Evolutionary conservation across 306 rosid species (phyloP).

Genomic region (Pyrus bretschneideri): DNA sequence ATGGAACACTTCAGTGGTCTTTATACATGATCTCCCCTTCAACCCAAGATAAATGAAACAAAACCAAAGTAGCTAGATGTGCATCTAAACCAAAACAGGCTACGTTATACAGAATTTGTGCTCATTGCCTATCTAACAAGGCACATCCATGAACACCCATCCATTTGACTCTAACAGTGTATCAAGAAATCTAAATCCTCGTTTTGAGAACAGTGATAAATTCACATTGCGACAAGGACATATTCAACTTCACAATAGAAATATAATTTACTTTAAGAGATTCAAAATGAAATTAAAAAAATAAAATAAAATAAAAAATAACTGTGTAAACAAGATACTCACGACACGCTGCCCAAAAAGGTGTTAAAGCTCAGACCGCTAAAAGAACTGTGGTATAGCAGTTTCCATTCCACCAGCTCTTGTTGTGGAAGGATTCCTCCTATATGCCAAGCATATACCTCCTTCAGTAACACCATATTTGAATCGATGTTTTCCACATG

Average conservation of each 20-base stretch:
- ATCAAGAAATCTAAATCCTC: neutral
- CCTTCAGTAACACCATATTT: constrained; percentile 45
- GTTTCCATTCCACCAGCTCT: constrained; percentile 80
- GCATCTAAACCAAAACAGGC: neutral
- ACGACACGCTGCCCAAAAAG: constrained; percentile 77
- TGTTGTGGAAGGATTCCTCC: constrained; percentile 84
- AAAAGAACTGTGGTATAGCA: constrained; percentile 78
- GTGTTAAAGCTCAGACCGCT: constrained; percentile 90
- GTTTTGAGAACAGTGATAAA: neutral
- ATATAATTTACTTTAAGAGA: neutral
- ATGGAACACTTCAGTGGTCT: neutral
- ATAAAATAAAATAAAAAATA: neutral
- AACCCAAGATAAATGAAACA: neutral
- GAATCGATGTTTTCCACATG: constrained; percentile 41
- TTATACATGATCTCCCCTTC: neutral
- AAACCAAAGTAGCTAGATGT: neutral
- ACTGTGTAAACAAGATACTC: constrained; percentile 25
- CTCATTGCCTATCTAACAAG: neutral
- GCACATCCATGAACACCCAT: neutral
- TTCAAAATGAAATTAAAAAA: neutral
- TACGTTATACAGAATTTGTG: neutral
- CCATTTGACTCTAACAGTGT: neutral
- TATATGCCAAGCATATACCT: constrained; percentile 87
- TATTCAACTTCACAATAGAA: neutral
- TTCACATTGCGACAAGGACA: neutral